Evolutionary conservation across 2,329 filamentous ascomycete genomes (phyloP), one percentile per base, ranked within the genome.

Genomic region (Apiospora sp.): DNA sequence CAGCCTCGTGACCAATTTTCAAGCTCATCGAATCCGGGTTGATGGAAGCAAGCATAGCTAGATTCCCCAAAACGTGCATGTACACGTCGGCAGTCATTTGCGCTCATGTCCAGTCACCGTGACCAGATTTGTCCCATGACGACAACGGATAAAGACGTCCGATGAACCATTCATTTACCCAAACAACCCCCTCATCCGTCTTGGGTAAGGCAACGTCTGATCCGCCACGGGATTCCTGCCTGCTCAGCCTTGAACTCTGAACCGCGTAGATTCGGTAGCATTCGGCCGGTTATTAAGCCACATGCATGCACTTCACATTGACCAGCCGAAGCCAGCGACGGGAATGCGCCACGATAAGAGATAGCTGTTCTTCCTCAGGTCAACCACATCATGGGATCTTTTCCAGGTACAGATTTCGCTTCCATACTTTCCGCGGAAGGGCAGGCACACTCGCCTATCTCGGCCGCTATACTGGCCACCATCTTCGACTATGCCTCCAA

Each of bases 201-300:
- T 37, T 61, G 54, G 54, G 30, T 30, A 61, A 61, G 54, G 54
- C 54, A 61, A 37, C 22, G 30, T 61, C 54, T 22, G 54, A 61
- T 61, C 54, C 54, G 54, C 30, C 30, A 41, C 54, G 54, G 19
- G 7, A 1, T n/a, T 61, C 30, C 54, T 58, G 12, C 13, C 27
- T 10, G 27, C 51, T 16, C 24, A 27, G 27, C 6, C 27, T 61
- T 37, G 19, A 22, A 61, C 30, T 3, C 1, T n/a, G 54, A 12
- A n/a, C 30, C 10, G 30, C n/a, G 37, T 37, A 61, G 54, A 37
- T 12, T 61, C 14, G 30, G 54, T 61, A n/a, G 8, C 54, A n/a
- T 22, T 61, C 5, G 27, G 27, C 10, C 19, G 7, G n/a, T 49
- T 49, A n/a, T 24, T 49, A 49, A 24, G 54, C 51, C 30, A 14